A percentile compares a stretch with the other conserved stretches of the same genome.
Conservation (phyloP, 2,329 filamentous ascomycete genomes). For the Paraconiothyrium brasiliense region DNA sequence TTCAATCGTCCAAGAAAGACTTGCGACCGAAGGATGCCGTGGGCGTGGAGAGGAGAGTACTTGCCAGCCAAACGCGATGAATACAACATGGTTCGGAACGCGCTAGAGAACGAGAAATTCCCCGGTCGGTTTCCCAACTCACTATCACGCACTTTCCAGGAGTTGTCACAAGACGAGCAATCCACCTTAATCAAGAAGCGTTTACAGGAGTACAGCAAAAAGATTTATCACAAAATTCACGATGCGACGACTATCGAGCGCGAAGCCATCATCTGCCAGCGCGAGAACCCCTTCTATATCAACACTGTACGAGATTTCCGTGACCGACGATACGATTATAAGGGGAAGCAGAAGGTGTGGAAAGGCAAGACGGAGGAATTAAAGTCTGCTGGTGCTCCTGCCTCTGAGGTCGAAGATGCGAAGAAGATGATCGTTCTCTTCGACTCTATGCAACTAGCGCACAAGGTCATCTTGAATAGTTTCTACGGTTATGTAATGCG, state of each 20-base stretch:
- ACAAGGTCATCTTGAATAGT: slow-evolving; percentile 98
- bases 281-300: slow-evolving; percentile 98
- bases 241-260: slow-evolving; percentile 91
- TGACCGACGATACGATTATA: slow-evolving; percentile 98
- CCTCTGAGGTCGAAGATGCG: slow-evolving; percentile 84
- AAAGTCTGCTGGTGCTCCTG: slow-evolving; percentile 80
- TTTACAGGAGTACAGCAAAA: slow-evolving; percentile 92
- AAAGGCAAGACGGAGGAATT: slow-evolving; percentile 93
- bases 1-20: slow-evolving; percentile 98
- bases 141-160: slow-evolving; percentile 78
- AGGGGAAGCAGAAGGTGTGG: slow-evolving; percentile 97
- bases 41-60: slow-evolving; percentile 98
- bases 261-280: slow-evolving; percentile 97
- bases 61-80: slow-evolving; percentile 95
- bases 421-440: slow-evolving; percentile 99
- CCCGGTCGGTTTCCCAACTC: slow-evolving; percentile 79
- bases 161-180: slow-evolving; percentile 84
- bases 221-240: slow-evolving; percentile 99
- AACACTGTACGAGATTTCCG: slow-evolving; percentile 95
- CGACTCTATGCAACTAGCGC: slow-evolving; percentile 93
- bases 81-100: slow-evolving; percentile 98
- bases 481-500: slow-evolving; percentile 99
- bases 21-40: slow-evolving; percentile 91
- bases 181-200: slow-evolving; percentile 83
- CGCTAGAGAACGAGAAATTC: slow-evolving; percentile 91